Conservation (phyloP, 192 early-diverging fungal genomes). For the Geranomyces michiganensis region DNA sequence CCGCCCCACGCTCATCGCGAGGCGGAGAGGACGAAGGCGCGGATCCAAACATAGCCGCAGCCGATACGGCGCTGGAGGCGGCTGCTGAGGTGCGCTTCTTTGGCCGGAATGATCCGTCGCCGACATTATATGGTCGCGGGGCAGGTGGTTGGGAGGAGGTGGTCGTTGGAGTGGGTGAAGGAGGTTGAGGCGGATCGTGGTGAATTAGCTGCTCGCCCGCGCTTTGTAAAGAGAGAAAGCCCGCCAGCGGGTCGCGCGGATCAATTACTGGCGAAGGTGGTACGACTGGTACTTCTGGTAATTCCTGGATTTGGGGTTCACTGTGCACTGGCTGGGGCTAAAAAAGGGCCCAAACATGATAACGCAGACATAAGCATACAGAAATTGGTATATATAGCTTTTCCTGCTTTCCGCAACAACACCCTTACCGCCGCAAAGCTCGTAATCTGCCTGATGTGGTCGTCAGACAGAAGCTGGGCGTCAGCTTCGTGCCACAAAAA, state of each 20-base stretch:
- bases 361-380: neutral
- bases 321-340: neutral
- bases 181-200: neutral
- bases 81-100: slow-evolving; percentile 14
- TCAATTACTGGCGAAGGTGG: neutral
- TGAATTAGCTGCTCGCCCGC: neutral
- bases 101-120: slow-evolving; percentile 21
- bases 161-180: neutral
- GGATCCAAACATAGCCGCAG: slow-evolving; percentile 3
- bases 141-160: neutral
- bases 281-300: neutral
- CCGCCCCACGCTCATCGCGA: too few species aligned
- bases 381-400: too few species aligned
- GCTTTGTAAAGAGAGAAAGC: neutral
- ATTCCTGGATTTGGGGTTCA: neutral
- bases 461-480: slow-evolving; percentile 33
- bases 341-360: too few species aligned
- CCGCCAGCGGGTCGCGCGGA: slow-evolving; percentile 15
- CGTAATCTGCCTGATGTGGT: slow-evolving; percentile 30
- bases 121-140: slow-evolving; percentile 1
- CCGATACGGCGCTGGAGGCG: slow-evolving; percentile 3
- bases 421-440: neutral
- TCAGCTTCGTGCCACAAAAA: slow-evolving; percentile 33
- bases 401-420: slow-evolving; percentile 2
- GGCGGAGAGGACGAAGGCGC: neutral